phyloP scores from a whole-genome alignment of 495 filamentous ascomycete genomes.

The Neurospora sp. region DNA sequence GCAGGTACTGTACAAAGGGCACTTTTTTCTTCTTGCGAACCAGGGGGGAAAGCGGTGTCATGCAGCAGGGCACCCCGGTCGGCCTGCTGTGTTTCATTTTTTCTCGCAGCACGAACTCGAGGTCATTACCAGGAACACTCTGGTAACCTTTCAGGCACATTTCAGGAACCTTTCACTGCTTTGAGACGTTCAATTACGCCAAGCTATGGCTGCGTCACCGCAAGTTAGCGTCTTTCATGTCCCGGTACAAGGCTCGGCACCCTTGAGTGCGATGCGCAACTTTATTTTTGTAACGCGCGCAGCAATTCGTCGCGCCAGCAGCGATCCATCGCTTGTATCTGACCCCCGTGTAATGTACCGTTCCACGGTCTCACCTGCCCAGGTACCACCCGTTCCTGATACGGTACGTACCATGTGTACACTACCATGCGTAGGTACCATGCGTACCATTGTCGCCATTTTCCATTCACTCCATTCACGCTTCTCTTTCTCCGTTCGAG shows the following conservation, averaged over 20 bases:
- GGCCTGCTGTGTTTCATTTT: slow-evolving; percentile 24
- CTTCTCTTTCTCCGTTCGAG: neutral
- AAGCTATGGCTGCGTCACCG: slow-evolving; percentile 29
- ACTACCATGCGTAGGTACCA: neutral
- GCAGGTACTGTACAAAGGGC: slow-evolving; percentile 9
- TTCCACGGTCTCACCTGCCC: slow-evolving; percentile 3
- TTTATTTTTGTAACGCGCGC: slow-evolving; percentile 4
- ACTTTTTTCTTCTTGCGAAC: slow-evolving; percentile 1
- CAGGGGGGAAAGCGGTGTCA: slow-evolving; percentile 18
- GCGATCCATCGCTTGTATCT: slow-evolving; percentile 8
- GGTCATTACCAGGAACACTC: slow-evolving; percentile 7
- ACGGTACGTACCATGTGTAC: neutral
- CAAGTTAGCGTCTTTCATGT: slow-evolving; percentile 17
- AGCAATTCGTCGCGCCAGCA: slow-evolving; percentile 1
- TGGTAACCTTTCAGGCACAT: slow-evolving; percentile 1
- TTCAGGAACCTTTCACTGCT: neutral
- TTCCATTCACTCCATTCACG: neutral
- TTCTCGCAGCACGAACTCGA: slow-evolving; percentile 15
- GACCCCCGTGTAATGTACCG: slow-evolving; percentile 10
- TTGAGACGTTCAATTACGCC: slow-evolving; percentile 16
- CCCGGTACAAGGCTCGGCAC: slow-evolving; percentile 9
- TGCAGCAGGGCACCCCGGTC: slow-evolving; percentile 15
- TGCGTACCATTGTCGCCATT: neutral
- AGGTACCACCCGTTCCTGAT: slow-evolving; percentile 12
- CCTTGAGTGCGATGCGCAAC: slow-evolving; percentile 2